Conservation (phyloP, 768 basidiomycete species). For the Rhodotorula paludigena region DNA sequence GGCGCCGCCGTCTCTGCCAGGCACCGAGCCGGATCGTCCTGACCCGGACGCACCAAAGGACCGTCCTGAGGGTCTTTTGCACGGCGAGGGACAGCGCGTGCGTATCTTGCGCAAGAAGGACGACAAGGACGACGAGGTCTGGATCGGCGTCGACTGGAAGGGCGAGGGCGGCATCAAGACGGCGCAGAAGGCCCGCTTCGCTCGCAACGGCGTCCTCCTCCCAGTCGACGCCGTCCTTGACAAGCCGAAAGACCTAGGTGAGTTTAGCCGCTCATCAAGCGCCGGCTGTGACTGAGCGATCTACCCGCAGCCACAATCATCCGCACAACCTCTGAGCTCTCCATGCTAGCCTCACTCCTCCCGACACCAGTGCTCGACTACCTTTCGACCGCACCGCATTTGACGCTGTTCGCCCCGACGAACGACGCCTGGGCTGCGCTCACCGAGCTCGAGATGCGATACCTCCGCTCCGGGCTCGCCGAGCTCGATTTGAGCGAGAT, state of each 20-base stretch:
- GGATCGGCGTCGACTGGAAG: constrained; percentile 70
- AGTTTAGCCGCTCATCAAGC: constrained; percentile 42
- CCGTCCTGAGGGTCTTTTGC: constrained; percentile 69
- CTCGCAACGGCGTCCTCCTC: constrained; percentile 70
- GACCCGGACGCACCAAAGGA: constrained; percentile 39
- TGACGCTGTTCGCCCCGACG: constrained; percentile 85
- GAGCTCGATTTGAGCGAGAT: constrained; percentile 71
- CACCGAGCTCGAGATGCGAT: constrained; percentile 64
- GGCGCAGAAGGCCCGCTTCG: constrained; percentile 57
- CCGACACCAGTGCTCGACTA: constrained; percentile 60
- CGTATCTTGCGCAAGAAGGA: constrained; percentile 52
- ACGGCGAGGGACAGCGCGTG: constrained; percentile 73
- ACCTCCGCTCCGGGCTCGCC: constrained; percentile 83
- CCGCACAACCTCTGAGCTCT: constrained; percentile 58
- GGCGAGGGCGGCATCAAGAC: constrained; percentile 68
- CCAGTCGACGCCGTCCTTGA: constrained; percentile 70
- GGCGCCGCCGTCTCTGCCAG: constrained; percentile 26
- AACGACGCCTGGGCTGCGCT: constrained; percentile 77
- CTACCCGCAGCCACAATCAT: constrained; percentile 57
- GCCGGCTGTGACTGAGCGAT: background rate
- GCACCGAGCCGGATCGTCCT: constrained; percentile 21
- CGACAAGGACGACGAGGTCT: constrained; percentile 37
- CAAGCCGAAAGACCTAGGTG: constrained; percentile 69
- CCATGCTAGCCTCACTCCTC: constrained; percentile 70
- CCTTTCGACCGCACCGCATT: constrained; percentile 51